Conservation (phyloP, 257 asterid species). For the Buddleja alternifolia region DNA sequence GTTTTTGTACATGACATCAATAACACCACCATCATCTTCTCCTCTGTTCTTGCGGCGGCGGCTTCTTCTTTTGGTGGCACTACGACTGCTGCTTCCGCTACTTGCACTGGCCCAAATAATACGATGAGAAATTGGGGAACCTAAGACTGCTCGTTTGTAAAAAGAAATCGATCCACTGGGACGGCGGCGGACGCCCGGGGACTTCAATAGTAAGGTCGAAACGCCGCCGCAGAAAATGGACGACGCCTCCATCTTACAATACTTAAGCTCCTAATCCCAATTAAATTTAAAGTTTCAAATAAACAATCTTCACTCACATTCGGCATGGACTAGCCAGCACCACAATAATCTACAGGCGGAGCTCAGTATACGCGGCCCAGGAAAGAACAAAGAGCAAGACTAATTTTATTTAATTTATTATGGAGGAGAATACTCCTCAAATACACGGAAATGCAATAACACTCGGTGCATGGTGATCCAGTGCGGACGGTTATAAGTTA, state of each 20-base stretch:
- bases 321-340: not conserved
- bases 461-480: too few relatives aligned
- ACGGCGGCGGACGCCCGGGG: slow-evolving; percentile 40
- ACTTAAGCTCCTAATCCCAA: not conserved
- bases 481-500: too few relatives aligned
- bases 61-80: slow-evolving; percentile 42
- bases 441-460: too few relatives aligned
- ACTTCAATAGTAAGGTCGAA: slow-evolving; percentile 48
- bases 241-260: slow-evolving; percentile 58
- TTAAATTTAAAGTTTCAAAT: not conserved
- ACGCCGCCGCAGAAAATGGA: slow-evolving; percentile 62
- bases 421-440: slow-evolving; percentile 8
- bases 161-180: slow-evolving; percentile 38
- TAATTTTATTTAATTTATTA: slow-evolving; percentile 3
- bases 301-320: not conserved
- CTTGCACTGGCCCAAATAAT: slow-evolving; percentile 30
- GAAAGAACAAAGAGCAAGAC: not conserved
- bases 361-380: too few relatives aligned
- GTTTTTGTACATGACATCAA: not conserved
- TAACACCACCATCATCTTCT: not conserved
- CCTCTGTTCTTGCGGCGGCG: slow-evolving; percentile 35
- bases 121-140: slow-evolving; percentile 32
- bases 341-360: not conserved
- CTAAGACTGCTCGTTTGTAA: slow-evolving; percentile 14
- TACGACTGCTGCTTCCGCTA: slow-evolving; percentile 13